Conservation (phyloP, 371 early-diverging fungal genomes). For the Mucor mucedo region DNA sequence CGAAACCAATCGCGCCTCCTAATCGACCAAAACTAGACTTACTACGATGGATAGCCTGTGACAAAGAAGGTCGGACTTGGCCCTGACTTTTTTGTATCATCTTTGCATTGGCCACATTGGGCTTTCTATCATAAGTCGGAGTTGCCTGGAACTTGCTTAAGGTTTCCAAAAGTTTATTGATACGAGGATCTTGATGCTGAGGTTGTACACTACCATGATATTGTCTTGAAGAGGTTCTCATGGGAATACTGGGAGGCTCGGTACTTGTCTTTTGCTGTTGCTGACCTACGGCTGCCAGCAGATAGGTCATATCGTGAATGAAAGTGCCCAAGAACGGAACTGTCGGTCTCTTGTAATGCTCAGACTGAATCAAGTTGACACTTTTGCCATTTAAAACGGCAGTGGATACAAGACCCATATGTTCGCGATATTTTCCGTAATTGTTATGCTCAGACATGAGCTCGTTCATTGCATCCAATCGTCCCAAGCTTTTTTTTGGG, state of each 20-base stretch:
- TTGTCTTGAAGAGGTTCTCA: constrained; percentile 7
- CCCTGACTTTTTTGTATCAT: constrained; percentile 24
- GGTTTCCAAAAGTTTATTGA: constrained; percentile 52
- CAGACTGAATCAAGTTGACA: constrained; percentile 44
- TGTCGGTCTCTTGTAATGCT: constrained; percentile 61
- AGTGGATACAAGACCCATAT: constrained; percentile 58
- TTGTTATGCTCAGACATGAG: constrained; percentile 77
- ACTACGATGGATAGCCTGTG: constrained; percentile 60
- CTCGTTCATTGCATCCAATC: constrained; percentile 62
- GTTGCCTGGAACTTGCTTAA: constrained; percentile 64
- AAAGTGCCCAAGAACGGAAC: constrained; percentile 83
- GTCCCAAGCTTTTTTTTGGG: constrained; percentile 69
- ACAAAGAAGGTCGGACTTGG: constrained; percentile 55
- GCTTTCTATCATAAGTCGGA: constrained; percentile 56
- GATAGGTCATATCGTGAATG: constrained; percentile 81
- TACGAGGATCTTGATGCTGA: constrained; percentile 56
- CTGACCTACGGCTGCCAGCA: constrained; percentile 60
- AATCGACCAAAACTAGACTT: constrained; percentile 54
- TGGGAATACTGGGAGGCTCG: constrained; percentile 2
- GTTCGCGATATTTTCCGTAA: constrained; percentile 74
- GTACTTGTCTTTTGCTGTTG: constrained; percentile 39
- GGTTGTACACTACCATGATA: not conserved
- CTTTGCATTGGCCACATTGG: constrained; percentile 17
- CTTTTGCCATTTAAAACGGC: constrained; percentile 45
- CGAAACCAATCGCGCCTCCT: constrained; percentile 41